These are phyloP conservation scores for Zanthoxylum bungeanum DNA, from an alignment of 345 rosid species.

Conservation along the genomic window DNA sequence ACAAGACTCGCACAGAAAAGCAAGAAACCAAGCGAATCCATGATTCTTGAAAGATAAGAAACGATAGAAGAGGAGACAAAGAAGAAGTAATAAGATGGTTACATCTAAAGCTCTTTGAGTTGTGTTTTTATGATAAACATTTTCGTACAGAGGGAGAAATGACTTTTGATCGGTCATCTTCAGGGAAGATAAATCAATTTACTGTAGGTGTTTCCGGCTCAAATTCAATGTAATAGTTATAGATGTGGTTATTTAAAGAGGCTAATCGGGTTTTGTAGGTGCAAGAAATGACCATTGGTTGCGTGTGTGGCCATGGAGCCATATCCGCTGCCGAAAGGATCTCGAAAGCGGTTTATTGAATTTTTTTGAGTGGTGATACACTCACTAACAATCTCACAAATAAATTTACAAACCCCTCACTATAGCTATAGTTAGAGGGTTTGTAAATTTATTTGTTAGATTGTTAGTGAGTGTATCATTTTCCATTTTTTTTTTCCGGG, in stretches of 20 bases:
- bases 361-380: too few relatives aligned
- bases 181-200: not conserved
- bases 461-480: too few relatives aligned
- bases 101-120: slow-evolving; percentile 33
- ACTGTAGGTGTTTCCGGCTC: not conserved
- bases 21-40: slow-evolving; percentile 54
- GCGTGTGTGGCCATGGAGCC: not conserved
- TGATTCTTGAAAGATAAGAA: slow-evolving; percentile 23
- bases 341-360: too few relatives aligned
- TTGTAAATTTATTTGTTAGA: too few relatives aligned
- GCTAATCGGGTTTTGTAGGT: not conserved
- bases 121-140: slow-evolving; percentile 18
- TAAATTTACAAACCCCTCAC: too few relatives aligned
- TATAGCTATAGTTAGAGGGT: too few relatives aligned
- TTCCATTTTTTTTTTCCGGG: too few relatives aligned
- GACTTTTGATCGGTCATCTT: not conserved
- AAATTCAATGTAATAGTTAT: too few relatives aligned
- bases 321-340: not conserved
- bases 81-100: slow-evolving; percentile 27
- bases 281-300: not conserved
- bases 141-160: slow-evolving; percentile 31
- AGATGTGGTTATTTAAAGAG: not conserved
- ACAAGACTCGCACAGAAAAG: slow-evolving; percentile 56
- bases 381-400: too few relatives aligned
- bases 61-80: slow-evolving; percentile 40